These are phyloP conservation scores for Oropetium thomaeum DNA, from an alignment of 176 grass and related monocot genomes.

Conservation along the genomic window DNA sequence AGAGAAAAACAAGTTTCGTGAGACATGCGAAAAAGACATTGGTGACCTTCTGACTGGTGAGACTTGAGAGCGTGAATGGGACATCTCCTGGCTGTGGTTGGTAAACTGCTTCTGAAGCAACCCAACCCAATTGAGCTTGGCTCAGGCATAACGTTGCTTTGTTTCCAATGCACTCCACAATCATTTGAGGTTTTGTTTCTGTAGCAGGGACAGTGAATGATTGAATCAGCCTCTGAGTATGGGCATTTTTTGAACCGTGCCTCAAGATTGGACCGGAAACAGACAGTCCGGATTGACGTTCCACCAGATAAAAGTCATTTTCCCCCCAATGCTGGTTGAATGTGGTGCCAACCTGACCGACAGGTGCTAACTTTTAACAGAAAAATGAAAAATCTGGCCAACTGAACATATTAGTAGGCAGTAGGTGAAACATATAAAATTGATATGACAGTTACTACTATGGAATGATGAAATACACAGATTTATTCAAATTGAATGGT, in stretches of 20 bases:
- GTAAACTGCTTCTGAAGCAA: conserved; percentile 61
- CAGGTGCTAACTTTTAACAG: background rate
- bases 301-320: background rate
- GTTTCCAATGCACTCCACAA: conserved; percentile 87
- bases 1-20: conserved; percentile 26
- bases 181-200: conserved; percentile 56
- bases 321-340: background rate
- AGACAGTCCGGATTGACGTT: background rate
- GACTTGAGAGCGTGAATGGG: conserved; percentile 37
- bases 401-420: background rate
- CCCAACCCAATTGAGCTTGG: conserved; percentile 42
- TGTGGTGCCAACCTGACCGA: background rate
- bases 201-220: conserved; percentile 3
- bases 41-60: conserved; percentile 33
- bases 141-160: conserved; percentile 58
- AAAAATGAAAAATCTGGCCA: background rate
- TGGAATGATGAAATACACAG: background rate
- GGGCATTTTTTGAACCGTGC: background rate
- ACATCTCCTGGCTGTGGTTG: conserved; percentile 35
- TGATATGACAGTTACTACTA: background rate
- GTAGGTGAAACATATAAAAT: conserved; percentile 32
- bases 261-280: background rate
- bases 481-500: conserved; percentile 11
- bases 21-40: conserved; percentile 17
- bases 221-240: background rate